Base-by-base conservation (phyloP, 2,329 filamentous ascomycete species). In the Diaporthe caulivora region DNA sequence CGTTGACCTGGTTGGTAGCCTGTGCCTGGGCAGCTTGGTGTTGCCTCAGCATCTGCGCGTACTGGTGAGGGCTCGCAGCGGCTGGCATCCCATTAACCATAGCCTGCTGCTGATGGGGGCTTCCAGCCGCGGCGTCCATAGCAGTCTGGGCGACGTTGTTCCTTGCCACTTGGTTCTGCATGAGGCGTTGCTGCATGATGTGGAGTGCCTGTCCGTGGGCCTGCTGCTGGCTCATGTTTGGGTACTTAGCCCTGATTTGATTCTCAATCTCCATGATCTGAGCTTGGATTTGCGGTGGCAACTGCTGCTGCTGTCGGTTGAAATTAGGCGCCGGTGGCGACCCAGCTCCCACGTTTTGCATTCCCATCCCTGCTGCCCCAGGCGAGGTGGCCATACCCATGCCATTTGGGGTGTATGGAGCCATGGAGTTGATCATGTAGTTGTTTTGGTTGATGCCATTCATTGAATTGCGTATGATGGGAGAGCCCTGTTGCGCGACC, bases 11-110 rank as follows among this genome's bases (percentile, higher is more conserved):
- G n/a, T 81, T 80, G 4, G 76, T 78, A 5, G 76, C 78, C 17
- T 53, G 67, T 24, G 55, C 44, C 42, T 77, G 74, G 21, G 57
- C 65, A 18, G 69, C 77, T 49, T 78, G 89, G 76, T 91, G 89
- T 51, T 89, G 88, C 57, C 89, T 82, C 11, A 91, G 84, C 44
- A 91, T 82, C 72, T 89, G 88, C 1, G 89, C 89, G 77, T 91
- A 91, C 75, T 91, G 89, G 53, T 91, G 88, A 37, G 89, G 89
- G 72, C 87, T 89, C 1, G 85, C 84, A 0, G 86, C 87, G 24
- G 84, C 83, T 1, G 84, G 81, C 64, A 88, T 84, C 24, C 86
- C 85, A 67, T 86, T 88, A 21, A 86, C 83, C 70, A 88, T 84
- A 2, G 85, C 84, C 18, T 86, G 81, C 75, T 88, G 81, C 75